Evolutionary conservation across 371 early-diverging fungal genomes (phyloP).

Genomic region (Agmasoma carcini): DNA sequence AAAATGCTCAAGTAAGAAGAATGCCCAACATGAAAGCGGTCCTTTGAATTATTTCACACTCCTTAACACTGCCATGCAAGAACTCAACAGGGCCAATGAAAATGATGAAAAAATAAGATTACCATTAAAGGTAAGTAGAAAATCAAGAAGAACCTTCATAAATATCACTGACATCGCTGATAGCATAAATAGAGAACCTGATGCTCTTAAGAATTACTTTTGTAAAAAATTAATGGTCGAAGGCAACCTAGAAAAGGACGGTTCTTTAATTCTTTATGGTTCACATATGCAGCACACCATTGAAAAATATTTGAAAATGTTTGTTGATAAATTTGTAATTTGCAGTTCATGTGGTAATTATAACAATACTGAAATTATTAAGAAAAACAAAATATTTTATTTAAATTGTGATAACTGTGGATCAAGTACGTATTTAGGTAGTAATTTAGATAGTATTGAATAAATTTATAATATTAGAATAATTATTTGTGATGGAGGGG

Average conservation of each 20-base stretch:
- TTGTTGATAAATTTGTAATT: conserved; percentile 91
- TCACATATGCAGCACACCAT: conserved; percentile 94
- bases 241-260: conserved; percentile 80
- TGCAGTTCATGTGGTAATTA: conserved; percentile 87
- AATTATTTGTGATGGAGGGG: too few relatives aligned
- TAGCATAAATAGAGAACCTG: conserved; percentile 62
- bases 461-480: too few relatives aligned
- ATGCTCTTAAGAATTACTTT: conserved; percentile 88
- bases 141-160: conserved; percentile 46
- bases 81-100: conserved; percentile 30
- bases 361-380: conserved; percentile 77
- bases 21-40: too few relatives aligned
- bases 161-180: conserved; percentile 48
- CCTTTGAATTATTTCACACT: conserved; percentile 45
- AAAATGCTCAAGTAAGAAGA: too few relatives aligned
- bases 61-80: conserved; percentile 42
- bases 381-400: conserved; percentile 90
- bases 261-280: conserved; percentile 85
- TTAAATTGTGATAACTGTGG: conserved; percentile 92
- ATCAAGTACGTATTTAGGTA: conserved; percentile 72
- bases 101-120: conserved; percentile 41
- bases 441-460: conserved; percentile 70
- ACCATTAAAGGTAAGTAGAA: conserved; percentile 49
- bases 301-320: conserved; percentile 85
- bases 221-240: conserved; percentile 91